Evolutionary conservation across 2,329 filamentous ascomycete genomes (phyloP).

Genomic region (Pseudogymnoascus sp.): DNA sequence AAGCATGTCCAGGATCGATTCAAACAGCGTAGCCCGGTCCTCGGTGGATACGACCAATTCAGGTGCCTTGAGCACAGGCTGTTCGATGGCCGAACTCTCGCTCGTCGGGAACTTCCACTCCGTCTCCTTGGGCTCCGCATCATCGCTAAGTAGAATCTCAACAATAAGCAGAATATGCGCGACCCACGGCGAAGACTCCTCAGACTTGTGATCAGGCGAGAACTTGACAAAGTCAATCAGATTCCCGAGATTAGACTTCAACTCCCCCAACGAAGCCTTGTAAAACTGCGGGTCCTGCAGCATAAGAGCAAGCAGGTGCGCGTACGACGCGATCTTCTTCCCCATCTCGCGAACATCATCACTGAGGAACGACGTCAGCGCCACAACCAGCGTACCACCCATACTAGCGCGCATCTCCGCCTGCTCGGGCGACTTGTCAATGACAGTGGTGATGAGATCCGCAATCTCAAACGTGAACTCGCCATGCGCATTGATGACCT

Average conservation of each 20-base stretch:
- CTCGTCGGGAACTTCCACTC: conserved; percentile 56
- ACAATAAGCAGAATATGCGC: conserved; percentile 83
- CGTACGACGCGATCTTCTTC: conserved; percentile 78
- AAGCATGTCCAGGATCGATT: conserved; percentile 72
- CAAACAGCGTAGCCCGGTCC: conserved; percentile 64
- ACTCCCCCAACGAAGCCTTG: conserved; percentile 60
- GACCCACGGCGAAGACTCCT: conserved; percentile 87
- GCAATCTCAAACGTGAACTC: conserved; percentile 85
- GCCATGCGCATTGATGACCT: conserved; percentile 81
- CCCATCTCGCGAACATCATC: conserved; percentile 42
- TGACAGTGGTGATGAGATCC: conserved; percentile 72
- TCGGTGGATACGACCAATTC: conserved; percentile 55
- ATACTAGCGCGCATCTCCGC: conserved; percentile 59
- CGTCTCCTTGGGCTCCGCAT: conserved; percentile 70
- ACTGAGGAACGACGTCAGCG: conserved; percentile 61
- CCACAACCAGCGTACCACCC: conserved; percentile 74
- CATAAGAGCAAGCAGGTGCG: conserved; percentile 81
- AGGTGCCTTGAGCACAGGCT: conserved; percentile 51
- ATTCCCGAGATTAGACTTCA: conserved; percentile 69
- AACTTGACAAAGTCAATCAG: conserved; percentile 75
- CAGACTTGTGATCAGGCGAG: conserved; percentile 54
- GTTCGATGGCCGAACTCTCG: conserved; percentile 41
- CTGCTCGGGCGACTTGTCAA: conserved; percentile 51
- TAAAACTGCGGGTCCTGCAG: conserved; percentile 80
- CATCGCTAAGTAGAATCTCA: conserved; percentile 82